Conservation (phyloP, 1,139 yeast genomes). For the Lodderomyces theae region DNA sequence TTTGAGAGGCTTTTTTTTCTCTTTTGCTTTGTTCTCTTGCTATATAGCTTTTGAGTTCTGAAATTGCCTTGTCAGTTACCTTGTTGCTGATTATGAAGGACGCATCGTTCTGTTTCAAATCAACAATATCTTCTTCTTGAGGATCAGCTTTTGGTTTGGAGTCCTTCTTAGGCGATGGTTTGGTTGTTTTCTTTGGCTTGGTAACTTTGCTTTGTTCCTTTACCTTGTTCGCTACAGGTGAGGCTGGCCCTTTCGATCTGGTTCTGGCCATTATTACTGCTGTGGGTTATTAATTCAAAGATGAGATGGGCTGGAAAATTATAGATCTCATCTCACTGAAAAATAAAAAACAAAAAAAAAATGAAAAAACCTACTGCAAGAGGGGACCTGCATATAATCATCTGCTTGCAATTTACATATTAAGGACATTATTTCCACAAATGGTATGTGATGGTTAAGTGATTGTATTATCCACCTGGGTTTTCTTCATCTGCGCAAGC, state of each 20-base stretch:
- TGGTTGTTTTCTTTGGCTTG: constrained; percentile 8
- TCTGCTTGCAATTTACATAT: too few species aligned
- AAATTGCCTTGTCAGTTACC: constrained; percentile 44
- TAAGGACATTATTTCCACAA: too few species aligned
- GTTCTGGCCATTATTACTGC: constrained; percentile 27
- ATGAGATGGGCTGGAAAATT: neutral
- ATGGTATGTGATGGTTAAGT: too few species aligned
- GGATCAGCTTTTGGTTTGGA: constrained; percentile 6
- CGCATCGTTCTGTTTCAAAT: constrained; percentile 3
- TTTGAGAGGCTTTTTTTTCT: constrained; percentile 15
- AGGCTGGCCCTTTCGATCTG: constrained; percentile 24
- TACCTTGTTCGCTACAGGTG: constrained; percentile 18
- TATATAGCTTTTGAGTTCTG: constrained; percentile 49
- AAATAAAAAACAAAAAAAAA: neutral
- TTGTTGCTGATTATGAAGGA: constrained; percentile 19
- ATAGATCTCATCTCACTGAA: neutral
- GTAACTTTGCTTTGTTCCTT: constrained; percentile 10
- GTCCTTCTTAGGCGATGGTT: constrained; percentile 6
- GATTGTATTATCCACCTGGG: too few species aligned
- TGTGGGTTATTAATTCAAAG: neutral
- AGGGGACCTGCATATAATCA: neutral
- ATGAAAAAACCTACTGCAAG: too few species aligned
- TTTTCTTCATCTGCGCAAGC: too few species aligned
- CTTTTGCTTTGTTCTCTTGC: constrained; percentile 23
- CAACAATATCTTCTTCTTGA: constrained; percentile 3